Evolutionary conservation across 768 basidiomycete genomes (phyloP).

Genomic region (Collybia sordida): DNA sequence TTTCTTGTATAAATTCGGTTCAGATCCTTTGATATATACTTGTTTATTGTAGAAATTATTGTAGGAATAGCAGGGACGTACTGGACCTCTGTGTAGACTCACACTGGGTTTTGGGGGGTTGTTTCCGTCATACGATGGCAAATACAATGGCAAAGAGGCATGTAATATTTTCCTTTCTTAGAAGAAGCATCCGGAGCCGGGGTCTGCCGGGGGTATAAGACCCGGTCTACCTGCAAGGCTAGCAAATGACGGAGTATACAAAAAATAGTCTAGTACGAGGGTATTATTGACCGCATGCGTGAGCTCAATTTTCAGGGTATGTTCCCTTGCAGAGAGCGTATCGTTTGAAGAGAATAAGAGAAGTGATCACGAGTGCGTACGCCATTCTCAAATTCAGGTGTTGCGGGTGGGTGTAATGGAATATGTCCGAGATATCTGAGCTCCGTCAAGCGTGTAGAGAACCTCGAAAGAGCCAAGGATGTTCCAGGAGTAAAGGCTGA

Average conservation of each 20-base stretch:
- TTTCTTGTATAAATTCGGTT: too few relatives aligned
- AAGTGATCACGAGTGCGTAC: neutral
- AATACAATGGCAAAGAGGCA: neutral
- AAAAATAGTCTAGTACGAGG: constrained; percentile 6
- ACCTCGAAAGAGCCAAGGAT: neutral
- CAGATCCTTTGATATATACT: too few relatives aligned
- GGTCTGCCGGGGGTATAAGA: neutral
- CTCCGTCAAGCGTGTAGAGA: neutral
- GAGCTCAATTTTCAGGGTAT: constrained; percentile 6
- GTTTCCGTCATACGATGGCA: neutral
- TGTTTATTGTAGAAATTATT: too few relatives aligned
- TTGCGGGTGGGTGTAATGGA: neutral
- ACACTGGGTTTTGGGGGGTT: neutral
- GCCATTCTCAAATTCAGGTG: neutral
- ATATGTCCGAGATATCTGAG: neutral
- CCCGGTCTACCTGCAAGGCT: constrained; percentile 2
- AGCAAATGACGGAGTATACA: constrained; percentile 5
- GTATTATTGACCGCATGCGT: neutral
- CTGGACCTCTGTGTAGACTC: too few relatives aligned
- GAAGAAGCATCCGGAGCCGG: too few relatives aligned
- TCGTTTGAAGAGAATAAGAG: neutral
- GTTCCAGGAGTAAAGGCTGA: neutral
- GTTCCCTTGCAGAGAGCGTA: neutral
- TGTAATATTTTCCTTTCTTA: neutral
- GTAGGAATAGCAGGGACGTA: too few relatives aligned